Conservation (phyloP, 768 basidiomycete genomes). For the Trichaptum fuscoviolaceum region DNA sequence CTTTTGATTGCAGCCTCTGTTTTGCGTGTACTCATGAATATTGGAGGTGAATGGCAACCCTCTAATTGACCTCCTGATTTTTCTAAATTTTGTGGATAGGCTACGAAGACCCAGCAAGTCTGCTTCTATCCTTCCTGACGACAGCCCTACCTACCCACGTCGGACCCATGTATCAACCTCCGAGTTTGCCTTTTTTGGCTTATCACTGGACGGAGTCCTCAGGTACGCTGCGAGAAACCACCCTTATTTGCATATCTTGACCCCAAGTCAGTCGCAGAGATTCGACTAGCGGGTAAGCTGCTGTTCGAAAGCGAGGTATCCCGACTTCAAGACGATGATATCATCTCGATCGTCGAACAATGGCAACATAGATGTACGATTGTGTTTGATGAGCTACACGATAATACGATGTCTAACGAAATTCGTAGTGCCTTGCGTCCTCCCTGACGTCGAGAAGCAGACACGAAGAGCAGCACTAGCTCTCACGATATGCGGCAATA, state of each 20-base stretch:
- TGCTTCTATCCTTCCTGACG: constrained; percentile 77
- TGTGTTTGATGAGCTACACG: not conserved
- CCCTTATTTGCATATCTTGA: constrained; percentile 8
- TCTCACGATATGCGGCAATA: constrained; percentile 75
- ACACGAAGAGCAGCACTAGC: constrained; percentile 58
- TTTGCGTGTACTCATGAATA: constrained; percentile 66
- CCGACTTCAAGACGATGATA: constrained; percentile 62
- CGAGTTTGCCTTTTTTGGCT: constrained; percentile 71
- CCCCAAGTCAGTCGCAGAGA: constrained; percentile 37
- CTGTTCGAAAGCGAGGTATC: constrained; percentile 75
- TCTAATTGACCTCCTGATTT: not conserved
- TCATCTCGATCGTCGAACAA: constrained; percentile 49
- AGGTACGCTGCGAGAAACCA: constrained; percentile 37
- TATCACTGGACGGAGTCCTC: constrained; percentile 71
- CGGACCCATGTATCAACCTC: constrained; percentile 55
- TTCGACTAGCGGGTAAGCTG: constrained; percentile 69
- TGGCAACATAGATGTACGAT: constrained; percentile 61
- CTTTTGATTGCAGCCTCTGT: constrained; percentile 62
- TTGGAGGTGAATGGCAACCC: constrained; percentile 62
- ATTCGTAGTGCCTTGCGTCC: constrained; percentile 52
- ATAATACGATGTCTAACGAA: not conserved
- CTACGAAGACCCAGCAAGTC: constrained; percentile 59
- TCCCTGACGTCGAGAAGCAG: constrained; percentile 56
- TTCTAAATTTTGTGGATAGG: constrained; percentile 36
- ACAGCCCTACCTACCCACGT: constrained; percentile 60